Conservation (phyloP, 495 filamentous ascomycete species). For the Amniculicola lignicola region DNA sequence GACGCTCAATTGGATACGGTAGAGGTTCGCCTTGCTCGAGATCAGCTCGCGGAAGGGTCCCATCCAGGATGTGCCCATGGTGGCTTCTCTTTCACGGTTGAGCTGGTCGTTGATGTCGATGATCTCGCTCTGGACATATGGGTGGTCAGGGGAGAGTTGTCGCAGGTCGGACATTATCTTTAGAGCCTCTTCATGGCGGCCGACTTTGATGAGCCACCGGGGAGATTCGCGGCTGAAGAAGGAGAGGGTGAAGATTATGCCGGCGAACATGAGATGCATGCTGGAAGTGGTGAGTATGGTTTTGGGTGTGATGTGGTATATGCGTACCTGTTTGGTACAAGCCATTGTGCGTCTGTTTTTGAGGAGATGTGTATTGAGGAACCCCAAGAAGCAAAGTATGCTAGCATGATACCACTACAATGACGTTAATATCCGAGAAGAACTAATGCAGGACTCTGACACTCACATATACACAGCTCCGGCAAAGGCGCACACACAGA, state of each 20-base stretch:
- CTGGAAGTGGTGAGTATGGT: conserved; percentile 31
- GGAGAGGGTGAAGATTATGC: conserved; percentile 61
- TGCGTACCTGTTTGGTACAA: conserved; percentile 51
- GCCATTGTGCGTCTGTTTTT: conserved; percentile 57
- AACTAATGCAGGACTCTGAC: neutral
- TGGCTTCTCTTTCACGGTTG: conserved; percentile 56
- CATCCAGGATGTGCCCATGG: conserved; percentile 52
- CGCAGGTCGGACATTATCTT: conserved; percentile 51
- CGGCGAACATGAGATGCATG: conserved; percentile 70
- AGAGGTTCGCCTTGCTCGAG: conserved; percentile 57
- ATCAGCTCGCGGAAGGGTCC: conserved; percentile 61
- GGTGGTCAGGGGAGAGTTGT: conserved; percentile 48
- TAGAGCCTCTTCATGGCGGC: conserved; percentile 47
- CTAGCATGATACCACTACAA: conserved; percentile 54
- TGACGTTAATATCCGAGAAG: neutral
- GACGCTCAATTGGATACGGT: conserved; percentile 58
- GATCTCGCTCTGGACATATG: conserved; percentile 52
- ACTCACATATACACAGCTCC: conserved; percentile 55
- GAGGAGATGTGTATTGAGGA: conserved; percentile 58
- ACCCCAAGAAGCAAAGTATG: conserved; percentile 55
- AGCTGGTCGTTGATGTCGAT: conserved; percentile 49
- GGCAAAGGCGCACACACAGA: conserved; percentile 68
- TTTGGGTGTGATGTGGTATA: too few relatives aligned
- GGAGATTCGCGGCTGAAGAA: conserved; percentile 64
- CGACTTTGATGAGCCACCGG: conserved; percentile 54